A percentile compares a stretch with the other conserved stretches of the same genome.
Evolutionary conservation across 2,329 filamentous ascomycete species (phyloP).

Genomic region (Sclerotiophoma versabilis): DNA sequence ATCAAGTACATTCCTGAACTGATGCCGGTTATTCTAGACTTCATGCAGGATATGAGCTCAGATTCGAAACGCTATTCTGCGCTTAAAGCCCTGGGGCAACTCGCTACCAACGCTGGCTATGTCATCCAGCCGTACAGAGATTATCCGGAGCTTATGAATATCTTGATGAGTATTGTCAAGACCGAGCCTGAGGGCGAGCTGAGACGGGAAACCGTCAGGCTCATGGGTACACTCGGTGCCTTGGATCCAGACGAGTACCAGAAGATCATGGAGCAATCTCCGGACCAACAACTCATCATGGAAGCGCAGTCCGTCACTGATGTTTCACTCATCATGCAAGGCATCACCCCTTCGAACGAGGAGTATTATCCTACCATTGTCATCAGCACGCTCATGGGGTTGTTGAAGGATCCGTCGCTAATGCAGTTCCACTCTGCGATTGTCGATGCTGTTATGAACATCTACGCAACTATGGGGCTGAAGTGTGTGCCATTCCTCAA

Average conservation of each 20-base stretch:
- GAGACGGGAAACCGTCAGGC: slow-evolving; percentile 91
- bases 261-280: slow-evolving; percentile 87
- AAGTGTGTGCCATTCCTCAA: slow-evolving; percentile 96
- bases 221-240: slow-evolving; percentile 94
- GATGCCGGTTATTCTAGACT: slow-evolving; percentile 94
- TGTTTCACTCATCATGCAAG: slow-evolving; percentile 97
- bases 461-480: slow-evolving; percentile 93
- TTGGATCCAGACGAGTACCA: slow-evolving; percentile 96
- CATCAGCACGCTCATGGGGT: slow-evolving; percentile 91
- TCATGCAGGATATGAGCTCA: slow-evolving; percentile 92
- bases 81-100: slow-evolving; percentile 85
- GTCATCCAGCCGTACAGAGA: slow-evolving; percentile 96
- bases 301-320: slow-evolving; percentile 80
- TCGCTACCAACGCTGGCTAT: slow-evolving; percentile 96
- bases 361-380: slow-evolving; percentile 99
- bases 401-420: slow-evolving; percentile 89
- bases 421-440: slow-evolving; percentile 91
- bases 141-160: slow-evolving; percentile 90
- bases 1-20: slow-evolving; percentile 86
- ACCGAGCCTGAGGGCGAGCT: slow-evolving; percentile 87
- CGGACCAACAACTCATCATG: slow-evolving; percentile 76
- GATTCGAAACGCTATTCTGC: slow-evolving; percentile 90
- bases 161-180: slow-evolving; percentile 92
- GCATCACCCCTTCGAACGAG: slow-evolving; percentile 93
- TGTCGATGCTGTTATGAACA: slow-evolving; percentile 98